Evolutionary conservation across 108 stramenopile species (phyloP), one percentile per base, ranked within the genome.

Genomic region (Nannochloropsis granulata): DNA sequence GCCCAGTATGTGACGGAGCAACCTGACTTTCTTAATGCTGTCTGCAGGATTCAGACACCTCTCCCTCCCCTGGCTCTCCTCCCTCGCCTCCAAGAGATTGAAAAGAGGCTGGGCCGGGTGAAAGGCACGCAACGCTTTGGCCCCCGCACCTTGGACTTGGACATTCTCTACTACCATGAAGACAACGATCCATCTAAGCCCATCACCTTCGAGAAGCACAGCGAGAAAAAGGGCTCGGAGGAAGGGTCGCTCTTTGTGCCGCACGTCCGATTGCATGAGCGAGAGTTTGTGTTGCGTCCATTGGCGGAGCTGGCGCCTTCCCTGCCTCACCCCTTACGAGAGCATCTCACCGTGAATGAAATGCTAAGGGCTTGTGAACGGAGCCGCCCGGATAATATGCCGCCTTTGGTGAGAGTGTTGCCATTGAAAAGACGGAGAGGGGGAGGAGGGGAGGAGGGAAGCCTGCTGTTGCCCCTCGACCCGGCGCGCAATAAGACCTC

Each of bases 221-320:
- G 83, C 45, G 21, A 44, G 14, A 56, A 19, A 44, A 83, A n/a
- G 23, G 79, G 23, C 79, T 24, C 42, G 2, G 42, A 81, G 13
- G 81, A 26, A 19, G 25, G 26, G 14, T 56, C 44, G 83, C 87
- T 98, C 85, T 81, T 85, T 26, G 88, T 98, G 84, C 98, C 98
- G 25, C 98, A 98, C 90, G 92, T 93, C 0, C 87, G 92, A 34
- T 93, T 97, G 81, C 78, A 84, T 24, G 95, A 96, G 84, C 90
- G 98, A 21, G 95, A 95, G 78, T 98, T 98, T 90, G 98, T 98
- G 5, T 85, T 98, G 86, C 86, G 91, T 25, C 98, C 98, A 9
- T 90, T 98, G 87, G 81, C 56, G 9, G 98, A 97, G 85, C 84
- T 96, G 81, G 81, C 87, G 13, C 88, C 88, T 21, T 43, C 26